Conservation (phyloP, 1,139 yeast species). For the Blastobotrys buckinghamii region DNA sequence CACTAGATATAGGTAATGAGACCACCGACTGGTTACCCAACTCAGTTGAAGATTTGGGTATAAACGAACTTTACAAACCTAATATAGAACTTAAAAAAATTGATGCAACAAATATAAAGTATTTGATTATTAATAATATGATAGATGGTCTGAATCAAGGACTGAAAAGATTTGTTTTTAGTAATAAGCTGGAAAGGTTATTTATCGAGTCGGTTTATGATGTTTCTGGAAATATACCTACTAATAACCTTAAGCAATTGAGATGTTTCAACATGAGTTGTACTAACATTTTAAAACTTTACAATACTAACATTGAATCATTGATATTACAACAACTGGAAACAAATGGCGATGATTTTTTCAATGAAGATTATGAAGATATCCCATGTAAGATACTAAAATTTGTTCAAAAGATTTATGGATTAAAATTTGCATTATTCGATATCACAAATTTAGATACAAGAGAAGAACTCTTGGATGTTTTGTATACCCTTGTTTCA, state of each 20-base stretch:
- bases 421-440: not conserved
- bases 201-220: not conserved
- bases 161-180: not conserved
- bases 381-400: not conserved
- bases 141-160: not conserved
- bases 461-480: not conserved
- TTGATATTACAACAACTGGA: not conserved
- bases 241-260: not conserved
- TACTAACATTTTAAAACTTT: not conserved
- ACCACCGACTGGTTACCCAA: constrained; percentile 3
- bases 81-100: not conserved
- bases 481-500: not conserved
- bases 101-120: not conserved
- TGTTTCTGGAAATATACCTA: not conserved
- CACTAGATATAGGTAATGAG: constrained; percentile 1
- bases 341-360: not conserved
- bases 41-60: constrained; percentile 5
- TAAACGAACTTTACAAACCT: not conserved
- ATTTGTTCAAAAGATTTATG: not conserved
- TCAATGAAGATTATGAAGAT: not conserved
- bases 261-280: not conserved
- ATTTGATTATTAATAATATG: constrained; percentile 3
- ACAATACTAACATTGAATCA: not conserved
- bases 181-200: constrained; percentile 3
- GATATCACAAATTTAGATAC: not conserved